Base-by-base conservation (phyloP, 139 green algal genomes). In the Chlamydomonas schloesseri region DNA sequence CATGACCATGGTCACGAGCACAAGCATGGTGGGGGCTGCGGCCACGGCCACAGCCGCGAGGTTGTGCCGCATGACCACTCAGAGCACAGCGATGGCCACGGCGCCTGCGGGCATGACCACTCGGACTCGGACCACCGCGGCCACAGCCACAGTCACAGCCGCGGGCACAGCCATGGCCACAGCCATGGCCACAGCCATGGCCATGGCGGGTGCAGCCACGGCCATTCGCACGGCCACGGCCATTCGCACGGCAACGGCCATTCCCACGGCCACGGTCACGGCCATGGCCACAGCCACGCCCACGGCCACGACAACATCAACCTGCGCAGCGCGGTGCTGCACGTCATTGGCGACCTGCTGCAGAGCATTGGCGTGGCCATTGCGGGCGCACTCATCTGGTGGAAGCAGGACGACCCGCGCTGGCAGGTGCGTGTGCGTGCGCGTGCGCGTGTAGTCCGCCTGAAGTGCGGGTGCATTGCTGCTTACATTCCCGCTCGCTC, bases 291-390 rank as follows among this genome's bases (percentile, higher is more conserved):
- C 42, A 31, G 34, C 31, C 62, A 71, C 28, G 33, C 76, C n/a
- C 67, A 80, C 23, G 68, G 58, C 50, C 65, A 86, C 29, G 76
- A 24, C 37, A 90, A 93, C 70, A 88, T 88, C 62, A 90, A 87
- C 73, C 79, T 90, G 81, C 81, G 87, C 77, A 71, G 24, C 9
- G 85, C 78, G 10, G 37, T 98, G 67, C 90, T 99, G 62, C 97
- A 99, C 81, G 97, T 98, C 37, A 87, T 99, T 9, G 97, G 97
- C 20, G 97, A 99, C 88, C 89, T 99, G 85, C 82, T 99, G 88
- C 97, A 99, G 91, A 95, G 82, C 67, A 78, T 98, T 3, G 97
- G 97, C 17, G 97, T 99, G 29, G 93, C 93, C 11, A 74, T 97
- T 3, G 97, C 95, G 5, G 97, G 97, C 0, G 88, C 84, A 10